A percentile compares a stretch with the other conserved stretches of the same genome.
Evolutionary conservation across 2,329 filamentous ascomycete species (phyloP).

Genomic region (Claviceps sp.): DNA sequence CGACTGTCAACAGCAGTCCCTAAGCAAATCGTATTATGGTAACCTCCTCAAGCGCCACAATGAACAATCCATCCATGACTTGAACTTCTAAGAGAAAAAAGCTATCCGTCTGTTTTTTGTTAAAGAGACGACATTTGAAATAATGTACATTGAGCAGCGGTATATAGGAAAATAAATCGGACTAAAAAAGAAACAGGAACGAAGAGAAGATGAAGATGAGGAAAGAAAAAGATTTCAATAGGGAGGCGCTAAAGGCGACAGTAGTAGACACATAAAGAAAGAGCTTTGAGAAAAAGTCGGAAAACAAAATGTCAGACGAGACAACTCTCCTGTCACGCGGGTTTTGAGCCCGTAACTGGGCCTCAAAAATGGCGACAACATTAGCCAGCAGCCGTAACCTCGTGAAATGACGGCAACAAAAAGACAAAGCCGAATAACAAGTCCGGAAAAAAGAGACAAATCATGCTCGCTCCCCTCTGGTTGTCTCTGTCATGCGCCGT

Average conservation of each 20-base stretch:
- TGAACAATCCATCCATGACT: no score
- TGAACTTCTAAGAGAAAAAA: neutral
- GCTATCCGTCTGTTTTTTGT: slow-evolving; percentile 11
- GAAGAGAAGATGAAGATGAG: slow-evolving; percentile 1
- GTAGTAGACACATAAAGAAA: neutral
- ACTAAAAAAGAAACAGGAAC: neutral
- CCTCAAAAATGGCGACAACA: slow-evolving; percentile 16
- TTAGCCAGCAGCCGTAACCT: slow-evolving; percentile 22
- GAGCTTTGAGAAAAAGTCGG: slow-evolving; percentile 1
- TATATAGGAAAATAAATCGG: slow-evolving; percentile 2
- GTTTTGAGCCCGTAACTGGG: neutral
- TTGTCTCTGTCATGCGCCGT: neutral
- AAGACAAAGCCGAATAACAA: slow-evolving; percentile 8
- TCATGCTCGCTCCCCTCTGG: neutral
- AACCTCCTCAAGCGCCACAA: no score
- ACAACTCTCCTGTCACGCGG: slow-evolving; percentile 1
- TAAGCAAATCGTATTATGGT: no score
- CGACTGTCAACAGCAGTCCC: no score
- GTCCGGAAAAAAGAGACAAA: slow-evolving; percentile 3
- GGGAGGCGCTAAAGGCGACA: neutral
- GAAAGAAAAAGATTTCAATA: neutral
- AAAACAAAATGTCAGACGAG: slow-evolving; percentile 5
- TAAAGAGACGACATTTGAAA: slow-evolving; percentile 14
- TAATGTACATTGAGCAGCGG: slow-evolving; percentile 18
- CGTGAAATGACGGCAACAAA: slow-evolving; percentile 14